phyloP scores from a whole-genome alignment of 2,329 filamentous ascomycete genomes.

The Colletotrichum sp. region DNA sequence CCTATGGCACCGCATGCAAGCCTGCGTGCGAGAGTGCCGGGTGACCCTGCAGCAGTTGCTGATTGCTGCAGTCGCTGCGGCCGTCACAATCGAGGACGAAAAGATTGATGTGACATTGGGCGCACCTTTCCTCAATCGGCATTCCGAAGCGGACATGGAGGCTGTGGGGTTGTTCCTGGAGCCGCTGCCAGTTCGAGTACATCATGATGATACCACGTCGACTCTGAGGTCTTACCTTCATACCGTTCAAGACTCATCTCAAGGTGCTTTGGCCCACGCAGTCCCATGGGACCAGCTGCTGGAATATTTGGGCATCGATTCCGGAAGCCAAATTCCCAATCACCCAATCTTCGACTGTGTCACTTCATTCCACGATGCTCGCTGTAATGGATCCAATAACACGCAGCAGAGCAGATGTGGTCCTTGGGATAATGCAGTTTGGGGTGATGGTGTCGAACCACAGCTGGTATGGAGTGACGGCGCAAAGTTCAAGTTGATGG shows the following conservation, averaged over 20 bases:
- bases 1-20: not conserved
- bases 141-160: not conserved
- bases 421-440: not conserved
- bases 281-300: conserved; percentile 34
- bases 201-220: not conserved
- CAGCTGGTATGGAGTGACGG: conserved; percentile 15
- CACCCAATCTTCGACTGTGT: conserved; percentile 28
- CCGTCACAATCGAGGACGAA: not conserved
- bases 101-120: not conserved
- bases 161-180: not conserved
- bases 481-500: conserved; percentile 24
- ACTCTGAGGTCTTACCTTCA: not conserved
- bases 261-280: conserved; percentile 30
- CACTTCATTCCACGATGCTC: conserved; percentile 27
- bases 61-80: not conserved
- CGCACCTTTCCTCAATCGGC: not conserved
- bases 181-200: not conserved
- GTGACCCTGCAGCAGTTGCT: not conserved
- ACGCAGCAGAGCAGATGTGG: not conserved
- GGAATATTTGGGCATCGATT: conserved; percentile 19
- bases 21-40: not conserved
- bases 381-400: not conserved
- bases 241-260: conserved; percentile 25
- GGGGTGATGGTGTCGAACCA: not conserved
- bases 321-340: not conserved